phyloP scores from a whole-genome alignment of 768 basidiomycete species.

The Lactarius quietus region DNA sequence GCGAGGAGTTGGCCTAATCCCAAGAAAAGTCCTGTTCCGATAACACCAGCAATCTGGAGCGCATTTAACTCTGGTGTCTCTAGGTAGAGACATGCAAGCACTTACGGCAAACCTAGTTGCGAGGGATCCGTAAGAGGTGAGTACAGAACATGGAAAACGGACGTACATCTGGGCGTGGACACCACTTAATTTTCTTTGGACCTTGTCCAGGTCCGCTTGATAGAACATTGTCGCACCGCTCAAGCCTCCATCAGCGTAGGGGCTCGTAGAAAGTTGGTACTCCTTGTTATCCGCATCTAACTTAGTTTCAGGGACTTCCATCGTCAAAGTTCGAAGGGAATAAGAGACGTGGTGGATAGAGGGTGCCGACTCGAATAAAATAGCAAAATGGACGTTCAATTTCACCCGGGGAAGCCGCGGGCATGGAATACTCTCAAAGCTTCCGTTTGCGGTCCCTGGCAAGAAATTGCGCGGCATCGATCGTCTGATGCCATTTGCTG shows the following conservation, averaged over 20 bases:
- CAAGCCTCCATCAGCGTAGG: neutral
- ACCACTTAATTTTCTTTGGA: constrained; percentile 20
- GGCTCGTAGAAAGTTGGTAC: neutral
- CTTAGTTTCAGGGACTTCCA: neutral
- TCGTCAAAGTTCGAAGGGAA: neutral
- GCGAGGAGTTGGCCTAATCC: constrained; percentile 33
- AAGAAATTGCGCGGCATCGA: neutral
- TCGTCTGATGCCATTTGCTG: neutral
- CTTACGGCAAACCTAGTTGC: constrained; percentile 22
- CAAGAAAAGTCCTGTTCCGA: constrained; percentile 34
- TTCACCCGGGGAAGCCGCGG: neutral
- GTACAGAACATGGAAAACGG: neutral
- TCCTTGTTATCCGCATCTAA: neutral
- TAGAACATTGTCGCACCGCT: constrained; percentile 10
- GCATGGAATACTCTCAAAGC: neutral
- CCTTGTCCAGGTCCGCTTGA: constrained; percentile 17
- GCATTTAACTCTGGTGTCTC: neutral
- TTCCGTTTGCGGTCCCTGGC: too few relatives aligned
- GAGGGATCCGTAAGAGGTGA: neutral
- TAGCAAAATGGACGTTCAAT: neutral
- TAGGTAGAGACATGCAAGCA: neutral
- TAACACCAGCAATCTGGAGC: constrained; percentile 30
- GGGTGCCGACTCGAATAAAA: neutral
- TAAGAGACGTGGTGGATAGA: neutral
- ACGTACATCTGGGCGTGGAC: constrained; percentile 25